A percentile compares a stretch with the other conserved stretches of the same genome.
Conservation (phyloP, 2,329 filamentous ascomycete species). For the Arthrobotrys megalospora region DNA sequence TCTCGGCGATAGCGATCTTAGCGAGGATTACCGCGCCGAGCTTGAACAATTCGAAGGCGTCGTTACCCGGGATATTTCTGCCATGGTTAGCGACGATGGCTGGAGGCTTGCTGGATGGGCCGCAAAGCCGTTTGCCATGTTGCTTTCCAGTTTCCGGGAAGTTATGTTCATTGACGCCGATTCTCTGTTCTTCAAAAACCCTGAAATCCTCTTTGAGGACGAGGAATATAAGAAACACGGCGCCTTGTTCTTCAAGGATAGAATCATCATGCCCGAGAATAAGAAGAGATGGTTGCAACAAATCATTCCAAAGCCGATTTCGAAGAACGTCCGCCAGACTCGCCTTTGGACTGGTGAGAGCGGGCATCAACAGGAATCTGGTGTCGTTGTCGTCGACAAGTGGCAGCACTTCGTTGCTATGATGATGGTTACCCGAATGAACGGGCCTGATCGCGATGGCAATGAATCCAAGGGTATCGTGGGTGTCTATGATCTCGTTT, state of each 20-base stretch:
- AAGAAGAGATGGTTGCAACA: conserved; percentile 68
- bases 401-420: conserved; percentile 70
- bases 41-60: conserved; percentile 69
- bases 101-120: conserved; percentile 70
- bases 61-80: conserved; percentile 68
- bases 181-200: conserved; percentile 69
- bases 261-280: conserved; percentile 68
- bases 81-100: conserved; percentile 69
- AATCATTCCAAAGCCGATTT: conserved; percentile 69
- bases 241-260: conserved; percentile 70
- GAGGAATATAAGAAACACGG: conserved; percentile 68
- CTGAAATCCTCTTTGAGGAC: conserved; percentile 68
- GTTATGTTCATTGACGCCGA: conserved; percentile 71
- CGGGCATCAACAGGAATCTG: conserved; percentile 69
- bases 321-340: conserved; percentile 67
- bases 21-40: conserved; percentile 68
- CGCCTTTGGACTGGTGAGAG: conserved; percentile 67
- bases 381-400: conserved; percentile 70
- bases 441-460: conserved; percentile 69
- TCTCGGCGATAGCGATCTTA: conserved; percentile 69
- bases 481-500: conserved; percentile 70
- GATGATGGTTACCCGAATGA: conserved; percentile 68
- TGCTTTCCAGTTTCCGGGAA: conserved; percentile 70
- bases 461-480: conserved; percentile 65
- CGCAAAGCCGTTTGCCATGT: conserved; percentile 70